phyloP scores from a whole-genome alignment of 305 asterid species.

The Fraxinus greggii region DNA sequence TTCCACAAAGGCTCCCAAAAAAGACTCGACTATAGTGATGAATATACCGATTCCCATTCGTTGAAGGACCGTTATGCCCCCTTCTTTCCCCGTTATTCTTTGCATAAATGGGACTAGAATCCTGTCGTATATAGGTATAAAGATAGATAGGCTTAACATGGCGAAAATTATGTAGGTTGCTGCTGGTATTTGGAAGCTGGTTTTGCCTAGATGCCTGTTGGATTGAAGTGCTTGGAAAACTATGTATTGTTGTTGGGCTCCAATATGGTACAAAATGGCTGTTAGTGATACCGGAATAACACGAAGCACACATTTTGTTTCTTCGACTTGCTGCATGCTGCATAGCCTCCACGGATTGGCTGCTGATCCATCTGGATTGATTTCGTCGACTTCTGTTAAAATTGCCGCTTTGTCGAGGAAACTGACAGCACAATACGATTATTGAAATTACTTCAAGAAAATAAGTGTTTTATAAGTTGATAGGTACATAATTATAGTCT shows the following conservation, averaged over 20 bases:
- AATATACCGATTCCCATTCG: conserved; percentile 52
- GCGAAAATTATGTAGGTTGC: conserved; percentile 50
- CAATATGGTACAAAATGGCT: conserved; percentile 40
- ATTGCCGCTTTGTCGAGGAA: conserved; percentile 44
- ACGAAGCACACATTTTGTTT: conserved; percentile 40
- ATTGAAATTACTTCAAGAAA: neutral
- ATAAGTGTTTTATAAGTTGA: neutral
- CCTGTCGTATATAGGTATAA: conserved; percentile 50
- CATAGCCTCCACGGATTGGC: conserved; percentile 46
- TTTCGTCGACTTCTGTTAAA: conserved; percentile 30
- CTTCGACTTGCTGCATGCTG: conserved; percentile 47
- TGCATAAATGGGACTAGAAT: conserved; percentile 35
- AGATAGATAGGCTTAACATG: conserved; percentile 46
- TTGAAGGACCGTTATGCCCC: conserved; percentile 52
- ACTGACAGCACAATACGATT: conserved; percentile 13
- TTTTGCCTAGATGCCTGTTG: conserved; percentile 41
- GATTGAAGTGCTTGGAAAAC: conserved; percentile 63
- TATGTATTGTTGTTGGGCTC: conserved; percentile 37
- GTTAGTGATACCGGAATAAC: conserved; percentile 43
- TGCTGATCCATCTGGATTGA: conserved; percentile 36
- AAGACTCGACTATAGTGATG: conserved; percentile 37
- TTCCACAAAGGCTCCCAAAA: conserved; percentile 45
- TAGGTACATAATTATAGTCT: neutral
- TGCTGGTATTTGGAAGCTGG: conserved; percentile 48
- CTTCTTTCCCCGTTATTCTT: conserved; percentile 23